Evolutionary conservation across 2,329 filamentous ascomycete genomes (phyloP).

Genomic region (Chaetomiaceae sp.): DNA sequence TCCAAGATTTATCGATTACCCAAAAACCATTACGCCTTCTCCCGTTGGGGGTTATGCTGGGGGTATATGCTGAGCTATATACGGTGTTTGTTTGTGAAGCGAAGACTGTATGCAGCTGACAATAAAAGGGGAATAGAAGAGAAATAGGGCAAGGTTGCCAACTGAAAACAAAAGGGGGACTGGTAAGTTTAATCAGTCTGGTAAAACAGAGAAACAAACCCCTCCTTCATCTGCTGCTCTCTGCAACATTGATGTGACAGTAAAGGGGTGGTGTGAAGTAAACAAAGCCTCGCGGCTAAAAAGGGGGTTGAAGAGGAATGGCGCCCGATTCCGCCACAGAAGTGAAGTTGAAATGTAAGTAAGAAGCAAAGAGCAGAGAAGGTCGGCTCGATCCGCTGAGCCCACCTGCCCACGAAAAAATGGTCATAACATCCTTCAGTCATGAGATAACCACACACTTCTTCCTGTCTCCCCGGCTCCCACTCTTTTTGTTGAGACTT

Average conservation of each 20-base stretch:
- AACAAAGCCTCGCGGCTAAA: neutral
- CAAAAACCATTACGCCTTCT: constrained; percentile 9
- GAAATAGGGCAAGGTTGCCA: too few relatives aligned
- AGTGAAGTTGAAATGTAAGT: neutral
- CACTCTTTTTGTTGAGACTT: neutral
- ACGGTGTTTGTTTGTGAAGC: neutral
- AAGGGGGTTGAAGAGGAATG: neutral
- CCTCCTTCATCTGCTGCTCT: neutral
- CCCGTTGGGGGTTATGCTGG: constrained; percentile 11
- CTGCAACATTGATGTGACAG: too few relatives aligned
- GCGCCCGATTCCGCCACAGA: neutral
- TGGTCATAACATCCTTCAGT: constrained; percentile 24
- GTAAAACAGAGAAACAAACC: neutral
- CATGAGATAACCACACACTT: constrained; percentile 10
- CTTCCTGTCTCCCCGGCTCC: neutral
- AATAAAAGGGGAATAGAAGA: neutral
- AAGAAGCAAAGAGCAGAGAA: neutral
- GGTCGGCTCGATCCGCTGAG: neutral
- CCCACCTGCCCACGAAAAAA: neutral
- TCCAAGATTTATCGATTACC: constrained; percentile 3
- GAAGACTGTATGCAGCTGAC: neutral
- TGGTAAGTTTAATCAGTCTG: neutral
- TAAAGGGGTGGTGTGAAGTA: neutral
- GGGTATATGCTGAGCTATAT: constrained; percentile 15
- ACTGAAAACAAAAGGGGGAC: neutral